Base-by-base conservation (phyloP, 208 protist species). In the Leptomonas pyrrhocoris region DNA sequence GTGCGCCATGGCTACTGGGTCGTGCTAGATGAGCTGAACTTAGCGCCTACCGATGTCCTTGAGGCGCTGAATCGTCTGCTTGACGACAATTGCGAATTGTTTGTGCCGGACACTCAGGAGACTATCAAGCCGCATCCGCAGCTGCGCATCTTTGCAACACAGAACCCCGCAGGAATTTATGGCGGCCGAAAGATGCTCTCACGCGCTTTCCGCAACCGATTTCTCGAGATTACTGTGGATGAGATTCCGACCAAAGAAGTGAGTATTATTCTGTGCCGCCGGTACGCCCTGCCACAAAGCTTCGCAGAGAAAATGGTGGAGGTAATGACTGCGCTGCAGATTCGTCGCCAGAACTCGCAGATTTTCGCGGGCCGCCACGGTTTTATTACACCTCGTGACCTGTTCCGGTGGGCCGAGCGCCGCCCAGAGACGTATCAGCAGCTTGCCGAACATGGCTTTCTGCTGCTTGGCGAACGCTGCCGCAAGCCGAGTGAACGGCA, bases 1-100 rank as follows among this genome's bases (percentile, higher is more conserved):
- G 94, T 98, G 2, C 89, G 96, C 36, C 94, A 98, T 60, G 99
- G 99, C 15, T 97, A 99, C 81, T 99, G 99, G 99, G 92, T 99
- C 30, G 97, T 99, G 6, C 81, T 99, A 11, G 99, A 99, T 80
- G 99, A 99, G 83, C 91, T 99, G 28, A 99, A 99, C 84, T 86
- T 99, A 2, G 99, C 99, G 2, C 99, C 99, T 4, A 98, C 98
- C 16, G 99, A 99, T 70, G 98, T 99, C 50, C 91, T 99, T 8
- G 99, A 99, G 84, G 99, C 99, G 15, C 88, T 99, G 2, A 99
- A 99, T 81, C 90, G 99, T 45, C 83, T 99, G 16, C 92, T 99
- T 0, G 99, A 99, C 84, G 98, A 99, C 79, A 99, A 99, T 83
- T 95, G 98, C 71, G 99, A 99, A 79, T 85, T 99, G 0, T 98